Evolutionary conservation across 2,329 filamentous ascomycete species (phyloP).

Genomic region (Fusarium subglutinans): DNA sequence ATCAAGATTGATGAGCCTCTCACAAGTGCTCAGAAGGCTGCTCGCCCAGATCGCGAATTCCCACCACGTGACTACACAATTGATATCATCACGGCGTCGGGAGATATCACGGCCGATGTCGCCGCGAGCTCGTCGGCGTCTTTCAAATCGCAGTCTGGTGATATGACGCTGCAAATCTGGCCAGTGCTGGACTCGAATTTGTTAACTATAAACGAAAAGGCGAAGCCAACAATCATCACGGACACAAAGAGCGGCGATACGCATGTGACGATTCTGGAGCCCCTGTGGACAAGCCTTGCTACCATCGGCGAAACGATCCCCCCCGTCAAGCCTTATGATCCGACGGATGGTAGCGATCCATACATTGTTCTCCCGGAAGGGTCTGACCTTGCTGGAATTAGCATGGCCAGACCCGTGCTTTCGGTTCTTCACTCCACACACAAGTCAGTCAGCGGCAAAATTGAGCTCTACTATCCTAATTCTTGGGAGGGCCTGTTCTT

Average conservation of each 20-base stretch:
- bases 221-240: constrained; percentile 50
- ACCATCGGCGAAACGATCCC: constrained; percentile 7
- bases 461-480: constrained; percentile 56
- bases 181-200: constrained; percentile 52
- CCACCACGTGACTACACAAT: constrained; percentile 60
- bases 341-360: constrained; percentile 30
- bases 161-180: constrained; percentile 52
- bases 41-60: constrained; percentile 42
- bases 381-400: not conserved
- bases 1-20: constrained; percentile 56
- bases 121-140: constrained; percentile 51
- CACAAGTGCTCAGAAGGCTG: constrained; percentile 21
- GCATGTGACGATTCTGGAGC: constrained; percentile 53
- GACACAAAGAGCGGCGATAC: constrained; percentile 56
- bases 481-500: constrained; percentile 60
- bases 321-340: constrained; percentile 27
- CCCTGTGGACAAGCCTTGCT: constrained; percentile 51
- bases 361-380: constrained; percentile 26
- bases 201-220: constrained; percentile 4
- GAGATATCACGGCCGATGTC: constrained; percentile 52
- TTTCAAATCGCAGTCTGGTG: constrained; percentile 54
- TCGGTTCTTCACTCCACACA: constrained; percentile 54
- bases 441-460: constrained; percentile 54
- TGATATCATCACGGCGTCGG: constrained; percentile 55
- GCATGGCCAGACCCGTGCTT: constrained; percentile 37